Evolutionary conservation across 108 stramenopile genomes (phyloP).

Genomic region (Cyclotella baltica): DNA sequence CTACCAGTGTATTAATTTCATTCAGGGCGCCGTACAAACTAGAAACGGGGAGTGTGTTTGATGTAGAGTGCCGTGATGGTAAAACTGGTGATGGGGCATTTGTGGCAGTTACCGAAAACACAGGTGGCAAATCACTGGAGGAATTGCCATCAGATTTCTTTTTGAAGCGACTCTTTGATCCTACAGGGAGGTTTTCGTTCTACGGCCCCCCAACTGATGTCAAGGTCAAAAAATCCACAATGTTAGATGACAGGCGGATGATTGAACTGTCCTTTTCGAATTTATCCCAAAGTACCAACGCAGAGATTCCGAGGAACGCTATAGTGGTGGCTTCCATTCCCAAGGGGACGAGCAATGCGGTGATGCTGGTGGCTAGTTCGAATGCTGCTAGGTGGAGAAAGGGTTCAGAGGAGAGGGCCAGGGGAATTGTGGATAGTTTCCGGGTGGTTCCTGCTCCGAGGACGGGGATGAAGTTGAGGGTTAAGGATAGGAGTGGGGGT

Average conservation of each 20-base stretch:
- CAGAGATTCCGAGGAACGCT: constrained; percentile 82
- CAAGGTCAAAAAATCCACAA: constrained; percentile 65
- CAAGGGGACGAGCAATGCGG: constrained; percentile 70
- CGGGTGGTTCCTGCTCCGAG: constrained; percentile 70
- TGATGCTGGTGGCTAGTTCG: constrained; percentile 79
- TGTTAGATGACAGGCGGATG: constrained; percentile 43
- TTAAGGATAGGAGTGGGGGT: constrained; percentile 60
- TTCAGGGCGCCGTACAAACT: constrained; percentile 72
- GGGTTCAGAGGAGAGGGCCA: constrained; percentile 49
- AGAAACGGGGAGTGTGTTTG: constrained; percentile 75
- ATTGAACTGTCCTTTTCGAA: constrained; percentile 79
- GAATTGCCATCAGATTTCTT: constrained; percentile 75
- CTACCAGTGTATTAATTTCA: constrained; percentile 61
- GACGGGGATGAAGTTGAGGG: constrained; percentile 66
- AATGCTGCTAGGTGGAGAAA: constrained; percentile 75
- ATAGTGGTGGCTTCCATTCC: constrained; percentile 77
- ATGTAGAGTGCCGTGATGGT: constrained; percentile 83
- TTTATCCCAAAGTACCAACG: constrained; percentile 73
- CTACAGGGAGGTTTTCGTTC: constrained; percentile 80
- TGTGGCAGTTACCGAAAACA: constrained; percentile 68
- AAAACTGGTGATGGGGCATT: constrained; percentile 85
- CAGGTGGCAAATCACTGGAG: constrained; percentile 57
- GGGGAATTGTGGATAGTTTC: constrained; percentile 63
- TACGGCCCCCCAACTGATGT: constrained; percentile 88
- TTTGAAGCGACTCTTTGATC: constrained; percentile 66